Conservation (phyloP, 192 early-diverging fungal species). For the Umbelopsis sp. region DNA sequence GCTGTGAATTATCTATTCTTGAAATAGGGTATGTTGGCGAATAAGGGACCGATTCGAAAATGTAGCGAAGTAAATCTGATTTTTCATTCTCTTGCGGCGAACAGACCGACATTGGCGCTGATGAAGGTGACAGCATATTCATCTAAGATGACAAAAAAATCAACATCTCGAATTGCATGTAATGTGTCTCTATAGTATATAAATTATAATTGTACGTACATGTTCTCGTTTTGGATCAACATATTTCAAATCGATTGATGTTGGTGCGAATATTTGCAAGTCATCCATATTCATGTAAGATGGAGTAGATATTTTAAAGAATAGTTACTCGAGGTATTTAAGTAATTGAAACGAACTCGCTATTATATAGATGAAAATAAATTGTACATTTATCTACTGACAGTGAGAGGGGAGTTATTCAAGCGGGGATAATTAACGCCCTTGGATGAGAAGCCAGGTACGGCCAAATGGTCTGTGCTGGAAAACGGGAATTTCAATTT, state of each 20-base stretch:
- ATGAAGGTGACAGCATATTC: no score
- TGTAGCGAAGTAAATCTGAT: neutral
- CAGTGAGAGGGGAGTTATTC: neutral
- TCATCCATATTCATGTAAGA: neutral
- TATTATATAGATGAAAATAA: neutral
- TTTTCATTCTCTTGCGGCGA: neutral
- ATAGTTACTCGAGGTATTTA: neutral
- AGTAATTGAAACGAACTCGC: neutral
- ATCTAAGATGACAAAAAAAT: no score
- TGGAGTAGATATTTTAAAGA: no score
- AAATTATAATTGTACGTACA: neutral
- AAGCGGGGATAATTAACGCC: constrained; percentile 10
- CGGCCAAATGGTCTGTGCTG: constrained; percentile 12
- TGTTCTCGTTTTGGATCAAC: neutral
- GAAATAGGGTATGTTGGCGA: neutral
- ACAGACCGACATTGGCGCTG: neutral
- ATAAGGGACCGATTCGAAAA: constrained; percentile 14
- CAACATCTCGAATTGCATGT: neutral
- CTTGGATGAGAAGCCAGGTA: neutral
- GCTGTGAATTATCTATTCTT: neutral
- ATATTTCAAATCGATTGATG: neutral
- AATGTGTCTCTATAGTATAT: neutral
- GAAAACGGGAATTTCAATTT: neutral
- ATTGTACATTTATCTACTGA: neutral
- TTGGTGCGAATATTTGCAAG: neutral